Evolutionary conservation across 2,329 filamentous ascomycete genomes (phyloP).

Genomic region (Phyllosticta citriasiana): DNA sequence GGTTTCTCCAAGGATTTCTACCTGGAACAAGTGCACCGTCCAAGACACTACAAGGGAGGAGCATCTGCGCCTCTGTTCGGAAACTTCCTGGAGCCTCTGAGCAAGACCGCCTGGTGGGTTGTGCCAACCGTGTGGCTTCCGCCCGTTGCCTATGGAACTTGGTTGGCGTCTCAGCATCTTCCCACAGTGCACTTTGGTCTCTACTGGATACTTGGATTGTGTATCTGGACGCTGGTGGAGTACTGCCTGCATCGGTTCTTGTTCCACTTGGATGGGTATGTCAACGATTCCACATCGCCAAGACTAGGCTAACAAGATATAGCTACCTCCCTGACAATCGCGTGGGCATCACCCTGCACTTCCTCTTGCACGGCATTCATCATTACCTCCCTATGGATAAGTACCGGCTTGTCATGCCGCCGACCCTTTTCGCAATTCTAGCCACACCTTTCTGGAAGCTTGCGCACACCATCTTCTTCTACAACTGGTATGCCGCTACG

Average conservation of each 20-base stretch:
- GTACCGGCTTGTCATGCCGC: conserved; percentile 94
- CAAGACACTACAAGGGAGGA: conserved; percentile 90
- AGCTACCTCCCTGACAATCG: conserved; percentile 87
- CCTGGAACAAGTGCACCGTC: conserved; percentile 88
- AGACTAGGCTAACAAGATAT: conserved; percentile 16
- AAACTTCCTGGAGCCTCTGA: conserved; percentile 96
- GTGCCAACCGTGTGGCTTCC: conserved; percentile 80
- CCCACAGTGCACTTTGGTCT: not conserved
- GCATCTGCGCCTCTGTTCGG: conserved; percentile 89
- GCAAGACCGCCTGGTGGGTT: conserved; percentile 89
- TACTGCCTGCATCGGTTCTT: conserved; percentile 82
- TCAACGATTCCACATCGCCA: conserved; percentile 14
- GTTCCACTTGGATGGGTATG: conserved; percentile 88
- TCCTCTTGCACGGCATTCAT: conserved; percentile 91
- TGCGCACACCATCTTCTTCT: conserved; percentile 71
- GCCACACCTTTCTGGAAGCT: conserved; percentile 89
- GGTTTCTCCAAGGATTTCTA: conserved; percentile 95
- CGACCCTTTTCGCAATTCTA: conserved; percentile 71
- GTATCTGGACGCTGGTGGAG: conserved; percentile 82
- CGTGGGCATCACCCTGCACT: conserved; percentile 76
- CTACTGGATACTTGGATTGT: conserved; percentile 63
- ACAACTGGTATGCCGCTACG: conserved; percentile 72
- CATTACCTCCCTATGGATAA: conserved; percentile 99
- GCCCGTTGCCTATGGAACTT: conserved; percentile 62
- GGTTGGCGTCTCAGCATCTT: conserved; percentile 39